Evolutionary conservation across 768 basidiomycete species (phyloP).

Genomic region (Sarcomyxa edulis): DNA sequence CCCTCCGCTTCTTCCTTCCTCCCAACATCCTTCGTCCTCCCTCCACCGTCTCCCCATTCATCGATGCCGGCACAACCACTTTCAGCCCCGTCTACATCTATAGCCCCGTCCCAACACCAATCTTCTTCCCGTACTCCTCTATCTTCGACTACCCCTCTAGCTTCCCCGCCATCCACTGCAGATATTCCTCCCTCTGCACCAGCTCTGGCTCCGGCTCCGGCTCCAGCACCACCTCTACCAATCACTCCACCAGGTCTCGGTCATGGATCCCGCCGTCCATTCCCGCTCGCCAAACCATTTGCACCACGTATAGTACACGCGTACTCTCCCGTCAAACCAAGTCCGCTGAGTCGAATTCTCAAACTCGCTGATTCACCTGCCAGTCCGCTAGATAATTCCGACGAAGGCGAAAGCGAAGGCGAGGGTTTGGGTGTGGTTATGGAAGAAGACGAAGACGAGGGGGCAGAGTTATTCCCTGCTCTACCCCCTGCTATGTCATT

Average conservation of each 20-base stretch:
- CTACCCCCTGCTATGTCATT: constrained; percentile 18
- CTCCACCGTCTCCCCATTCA: constrained; percentile 70
- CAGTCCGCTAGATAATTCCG: constrained; percentile 19
- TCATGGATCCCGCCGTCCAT: constrained; percentile 14
- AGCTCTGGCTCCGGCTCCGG: no score
- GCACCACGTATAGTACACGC: constrained; percentile 70
- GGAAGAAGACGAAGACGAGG: constrained; percentile 26
- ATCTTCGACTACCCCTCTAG: constrained; percentile 10
- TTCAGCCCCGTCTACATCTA: constrained; percentile 27
- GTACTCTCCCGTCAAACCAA: constrained; percentile 77
- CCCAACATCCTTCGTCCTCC: constrained; percentile 69
- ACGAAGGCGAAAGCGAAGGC: constrained; percentile 17
- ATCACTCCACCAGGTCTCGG: neutral
- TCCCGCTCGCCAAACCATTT: constrained; percentile 65
- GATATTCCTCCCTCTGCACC: no score
- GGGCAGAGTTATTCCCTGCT: constrained; percentile 16
- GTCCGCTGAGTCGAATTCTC: constrained; percentile 75
- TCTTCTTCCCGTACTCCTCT: constrained; percentile 1
- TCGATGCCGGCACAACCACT: constrained; percentile 51
- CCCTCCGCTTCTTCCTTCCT: constrained; percentile 40
- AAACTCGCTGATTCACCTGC: constrained; percentile 63
- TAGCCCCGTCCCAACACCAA: constrained; percentile 6
- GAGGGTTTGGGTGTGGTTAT: constrained; percentile 24
- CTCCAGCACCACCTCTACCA: no score
- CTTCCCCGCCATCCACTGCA: no score